Base-by-base conservation (phyloP, 2,329 filamentous ascomycete species). In the Didymella glomerata region DNA sequence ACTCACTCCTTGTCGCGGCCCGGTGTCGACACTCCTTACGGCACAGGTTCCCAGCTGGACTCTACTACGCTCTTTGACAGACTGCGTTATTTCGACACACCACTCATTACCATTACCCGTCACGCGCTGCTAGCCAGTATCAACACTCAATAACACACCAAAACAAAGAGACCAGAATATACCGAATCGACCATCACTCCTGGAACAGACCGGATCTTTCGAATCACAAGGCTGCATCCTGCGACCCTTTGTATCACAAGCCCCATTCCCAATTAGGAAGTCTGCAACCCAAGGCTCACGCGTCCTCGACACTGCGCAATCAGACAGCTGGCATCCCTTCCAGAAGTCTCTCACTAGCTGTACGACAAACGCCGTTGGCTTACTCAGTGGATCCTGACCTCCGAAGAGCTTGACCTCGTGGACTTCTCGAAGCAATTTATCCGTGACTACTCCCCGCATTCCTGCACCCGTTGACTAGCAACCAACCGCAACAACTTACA, bases 1-100 rank as follows among this genome's bases (percentile, higher is more conserved):
- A 64, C 59, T 64, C 68, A 54, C 68, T 68, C 68, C 61, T 67
- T 70, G 62, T 69, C 65, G 61, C 69, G 67, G 64, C 71, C 71
- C 64, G 68, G 71, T 73, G 74, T 77, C 74, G 57, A 60, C 75
- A 73, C 75, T 78, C 76, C 66, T 78, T 77, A 76, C 72, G 70
- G 72, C 72, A 71, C 56, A 54, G 32, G 46, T 32, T 57, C 45
- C 42, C 69, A 68, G 70, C 72, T 71, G 66, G 70, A 63, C 55
- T 67, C 63, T 48, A 61, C 61, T 65, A 71, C 71, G 60, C 70
- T 77, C 76, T 76, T 78, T 78, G 70, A 74, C 63, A 76, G 71
- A 73, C 67, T 58, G 60, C 54, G 65, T 68, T 66, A 60, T 68
- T 69, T 62, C 42, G 48, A 50, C 54, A 55, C 48, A 27, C 62